These are phyloP conservation scores for Lasiodiplodia gonubiensis DNA, from an alignment of 2,329 filamentous ascomycete genomes.

Conservation along the genomic window DNA sequence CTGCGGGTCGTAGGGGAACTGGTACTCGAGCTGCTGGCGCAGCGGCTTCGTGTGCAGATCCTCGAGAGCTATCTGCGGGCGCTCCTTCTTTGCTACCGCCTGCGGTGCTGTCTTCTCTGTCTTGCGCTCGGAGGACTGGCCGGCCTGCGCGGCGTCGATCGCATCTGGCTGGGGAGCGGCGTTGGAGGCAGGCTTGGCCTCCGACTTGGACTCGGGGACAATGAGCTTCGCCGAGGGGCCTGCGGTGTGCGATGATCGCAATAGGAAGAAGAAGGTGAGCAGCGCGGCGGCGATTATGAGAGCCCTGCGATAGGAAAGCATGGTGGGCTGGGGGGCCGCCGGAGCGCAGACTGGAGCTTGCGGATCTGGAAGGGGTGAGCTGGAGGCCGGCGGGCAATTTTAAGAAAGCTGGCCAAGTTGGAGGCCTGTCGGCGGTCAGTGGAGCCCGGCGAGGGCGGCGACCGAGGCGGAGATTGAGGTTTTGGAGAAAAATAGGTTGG, in stretches of 20 bases:
- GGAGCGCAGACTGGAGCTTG: slow-evolving; percentile 27
- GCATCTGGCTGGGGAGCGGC: background rate
- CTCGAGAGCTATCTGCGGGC: slow-evolving; percentile 67
- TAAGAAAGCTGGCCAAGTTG: slow-evolving; percentile 14
- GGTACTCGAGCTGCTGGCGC: slow-evolving; percentile 82
- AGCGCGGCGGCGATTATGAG: slow-evolving; percentile 73
- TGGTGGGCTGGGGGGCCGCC: slow-evolving; percentile 47
- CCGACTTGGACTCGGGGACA: slow-evolving; percentile 38
- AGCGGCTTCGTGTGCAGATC: slow-evolving; percentile 76
- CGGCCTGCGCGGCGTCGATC: background rate
- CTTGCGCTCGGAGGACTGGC: slow-evolving; percentile 30
- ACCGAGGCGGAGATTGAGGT: slow-evolving; percentile 22
- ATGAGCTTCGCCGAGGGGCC: slow-evolving; percentile 37
- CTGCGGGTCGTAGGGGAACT: slow-evolving; percentile 90
- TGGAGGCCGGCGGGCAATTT: background rate
- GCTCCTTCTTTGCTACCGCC: slow-evolving; percentile 48
- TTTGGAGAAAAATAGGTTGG: background rate
- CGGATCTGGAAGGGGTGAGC: background rate
- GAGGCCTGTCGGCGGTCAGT: slow-evolving; percentile 18
- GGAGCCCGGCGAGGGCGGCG: slow-evolving; percentile 8
- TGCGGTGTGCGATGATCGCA: slow-evolving; percentile 63
- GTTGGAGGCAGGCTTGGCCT: slow-evolving; percentile 29
- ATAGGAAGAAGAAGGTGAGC: slow-evolving; percentile 71
- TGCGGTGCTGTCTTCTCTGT: slow-evolving; percentile 32
- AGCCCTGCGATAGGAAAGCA: slow-evolving; percentile 81